Evolutionary conservation across 2,329 filamentous ascomycete species (phyloP), one percentile per base, ranked within the genome.

Genomic region (Fusarium sp.): DNA sequence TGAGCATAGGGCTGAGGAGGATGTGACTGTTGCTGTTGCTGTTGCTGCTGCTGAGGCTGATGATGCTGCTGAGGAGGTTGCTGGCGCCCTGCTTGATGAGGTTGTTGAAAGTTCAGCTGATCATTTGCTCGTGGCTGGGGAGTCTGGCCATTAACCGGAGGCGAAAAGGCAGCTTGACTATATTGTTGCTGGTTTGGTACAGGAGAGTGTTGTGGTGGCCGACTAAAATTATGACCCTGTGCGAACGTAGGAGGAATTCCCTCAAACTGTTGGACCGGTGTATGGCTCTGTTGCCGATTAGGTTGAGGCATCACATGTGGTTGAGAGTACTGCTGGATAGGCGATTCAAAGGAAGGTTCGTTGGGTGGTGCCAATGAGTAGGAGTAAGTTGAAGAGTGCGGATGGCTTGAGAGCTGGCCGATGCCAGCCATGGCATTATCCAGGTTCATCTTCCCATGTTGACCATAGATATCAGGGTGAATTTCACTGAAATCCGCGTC

Each of bases 401-500:
- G 60, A 48, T 80, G 78, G 52, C 52, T 69, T 52, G 76, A 77
- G n/a, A 75, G 68, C 39, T 78, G 78, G 36, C 72, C 74, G 55
- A 82, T 55, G 24, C 76, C 75, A 59, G 71, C 66, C 48, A 79
- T 73, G 24, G 71, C 63, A 43, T 69, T 69, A 18, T 64, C 72
- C 7, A 79, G 68, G 42, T 76, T 72, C 49, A 78, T 63, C 64
- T 81, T 81, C 28, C 61, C 58, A 52, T 78, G 79, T 48, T 82
- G 79, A 11, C 68, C 69, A 54, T 81, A 83, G 24, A 82, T 54
- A 36, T 80, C 79, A 15, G 79, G 72, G 39, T 81, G 78, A 11
- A 82, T 74, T 57, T 77, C 77, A 69, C 73, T 71, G 48, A 82
- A 81, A 31, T 77, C 73, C 40, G 80, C 75, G 58, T 82, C 77